phyloP scores from a whole-genome alignment of 23 red algal species.

The Gracilaria gracilis region DNA sequence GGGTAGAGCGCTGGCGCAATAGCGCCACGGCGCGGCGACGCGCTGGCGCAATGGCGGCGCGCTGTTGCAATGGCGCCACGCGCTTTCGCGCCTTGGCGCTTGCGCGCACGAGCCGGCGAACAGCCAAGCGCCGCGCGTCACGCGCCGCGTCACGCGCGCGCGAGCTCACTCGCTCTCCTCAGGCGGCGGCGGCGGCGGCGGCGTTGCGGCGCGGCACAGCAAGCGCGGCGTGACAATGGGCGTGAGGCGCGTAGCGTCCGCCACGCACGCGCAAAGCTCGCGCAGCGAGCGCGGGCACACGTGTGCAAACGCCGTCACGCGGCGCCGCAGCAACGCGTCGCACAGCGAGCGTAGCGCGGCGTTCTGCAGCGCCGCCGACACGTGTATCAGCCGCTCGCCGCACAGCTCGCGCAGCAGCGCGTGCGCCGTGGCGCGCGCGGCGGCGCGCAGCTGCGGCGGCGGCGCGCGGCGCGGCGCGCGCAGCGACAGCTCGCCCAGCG shows the following conservation, averaged over 20 bases:
- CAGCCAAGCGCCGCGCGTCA: too few relatives aligned
- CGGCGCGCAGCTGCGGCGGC: neutral
- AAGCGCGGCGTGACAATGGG: neutral
- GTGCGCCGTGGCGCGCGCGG: neutral
- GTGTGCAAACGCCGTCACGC: neutral
- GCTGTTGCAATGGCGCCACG: neutral
- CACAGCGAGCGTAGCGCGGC: neutral
- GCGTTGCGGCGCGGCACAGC: too few relatives aligned
- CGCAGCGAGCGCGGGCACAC: neutral
- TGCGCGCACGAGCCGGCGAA: too few relatives aligned
- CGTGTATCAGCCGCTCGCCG: neutral
- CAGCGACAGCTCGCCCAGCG: neutral
- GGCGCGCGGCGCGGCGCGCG: neutral
- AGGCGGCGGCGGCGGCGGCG: neutral
- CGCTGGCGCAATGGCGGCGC: slow-evolving; percentile 3
- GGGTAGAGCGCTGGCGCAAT: neutral
- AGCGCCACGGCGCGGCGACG: slow-evolving; percentile 9
- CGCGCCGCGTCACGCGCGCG: too few relatives aligned
- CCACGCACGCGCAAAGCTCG: neutral
- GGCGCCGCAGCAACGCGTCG: neutral
- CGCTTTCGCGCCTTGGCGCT: too few relatives aligned
- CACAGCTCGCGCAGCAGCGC: slow-evolving; percentile 11
- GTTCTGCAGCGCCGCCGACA: neutral
- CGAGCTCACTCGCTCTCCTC: neutral
- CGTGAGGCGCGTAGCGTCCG: neutral